Evolutionary conservation across 768 basidiomycete genomes (phyloP).

Genomic region (Suillus subluteus): DNA sequence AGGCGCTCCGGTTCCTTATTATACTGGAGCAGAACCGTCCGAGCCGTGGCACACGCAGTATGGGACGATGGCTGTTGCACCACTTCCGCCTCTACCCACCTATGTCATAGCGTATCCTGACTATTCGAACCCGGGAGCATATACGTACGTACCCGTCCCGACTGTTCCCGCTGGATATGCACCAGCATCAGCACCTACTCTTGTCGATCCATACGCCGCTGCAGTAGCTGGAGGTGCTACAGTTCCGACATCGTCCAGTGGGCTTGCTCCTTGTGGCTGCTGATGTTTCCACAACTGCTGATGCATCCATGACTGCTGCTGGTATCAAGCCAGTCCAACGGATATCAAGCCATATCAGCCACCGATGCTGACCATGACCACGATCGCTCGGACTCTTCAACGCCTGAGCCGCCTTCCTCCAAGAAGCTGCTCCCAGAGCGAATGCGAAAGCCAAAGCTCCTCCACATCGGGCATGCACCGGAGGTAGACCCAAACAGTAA

Average conservation of each 20-base stretch:
- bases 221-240: neutral
- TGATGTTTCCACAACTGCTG: neutral
- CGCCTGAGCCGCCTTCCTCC: neutral
- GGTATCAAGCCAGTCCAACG: neutral
- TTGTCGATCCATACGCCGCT: neutral
- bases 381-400: neutral
- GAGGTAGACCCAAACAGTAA: slow-evolving; percentile 49
- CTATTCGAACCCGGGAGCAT: slow-evolving; percentile 4
- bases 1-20: neutral
- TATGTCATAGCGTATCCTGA: slow-evolving; percentile 7
- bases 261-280: neutral
- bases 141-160: slow-evolving; percentile 6
- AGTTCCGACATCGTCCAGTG: neutral
- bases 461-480: slow-evolving; percentile 48
- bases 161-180: neutral
- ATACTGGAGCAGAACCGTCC: neutral
- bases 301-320: neutral
- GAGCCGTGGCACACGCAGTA: slow-evolving; percentile 2
- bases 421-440: neutral
- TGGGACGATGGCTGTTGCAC: neutral
- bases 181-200: neutral
- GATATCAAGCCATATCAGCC: neutral
- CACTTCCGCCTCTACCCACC: neutral
- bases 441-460: slow-evolving; percentile 9
- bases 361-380: neutral